Evolutionary conservation across 768 basidiomycete species (phyloP), one percentile per base, ranked within the genome.

Genomic region (Mrakia blollopis): DNA sequence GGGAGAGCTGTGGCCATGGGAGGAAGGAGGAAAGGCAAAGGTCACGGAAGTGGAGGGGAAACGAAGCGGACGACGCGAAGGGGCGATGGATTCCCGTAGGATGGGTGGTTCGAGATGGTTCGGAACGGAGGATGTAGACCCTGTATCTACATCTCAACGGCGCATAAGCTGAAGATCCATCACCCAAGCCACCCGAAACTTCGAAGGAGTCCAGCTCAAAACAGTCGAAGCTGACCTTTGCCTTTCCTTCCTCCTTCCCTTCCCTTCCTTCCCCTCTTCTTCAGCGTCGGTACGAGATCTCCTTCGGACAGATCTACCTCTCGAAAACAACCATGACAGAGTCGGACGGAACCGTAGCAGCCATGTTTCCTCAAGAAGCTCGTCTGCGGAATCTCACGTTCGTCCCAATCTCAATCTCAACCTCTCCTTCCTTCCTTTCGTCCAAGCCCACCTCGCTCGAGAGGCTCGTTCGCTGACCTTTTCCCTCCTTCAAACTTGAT

Each of bases 251-350:
- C 62, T 25, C 30, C 37, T 57, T 57, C 37, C 11, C 37, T 14
- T 74, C 14, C 35, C 44, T 62, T 16, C 41, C 16, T 32, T 62
- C 50, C 60, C 60, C 41, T 60, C 21, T 47, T 54, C 52, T 61
- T 44, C 67, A 93, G 83, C 89, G 93, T 80, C 93, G 97, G 76
- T 98, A 95, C 84, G 93, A 98, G 85, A 92, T 99, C 84, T 91
- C 92, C 81, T 99, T 98, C 81, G 93, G 92, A 14, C 97, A 99
- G 85, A 96, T 98, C 82, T 98, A 96, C 85, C 89, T 99, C 68
- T 96, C 95, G 39, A 88, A 92, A 78, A 93, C 96, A 62, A 96
- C 93, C 23, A 90, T 94, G 67, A 98, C 93, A 32, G 97, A 99
- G 84, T 90, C 92, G 69, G 96, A 99, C 84, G 96, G 96, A 47